phyloP scores from a whole-genome alignment of 2,329 filamentous ascomycete genomes.

The Ceratocystis variospora region DNA sequence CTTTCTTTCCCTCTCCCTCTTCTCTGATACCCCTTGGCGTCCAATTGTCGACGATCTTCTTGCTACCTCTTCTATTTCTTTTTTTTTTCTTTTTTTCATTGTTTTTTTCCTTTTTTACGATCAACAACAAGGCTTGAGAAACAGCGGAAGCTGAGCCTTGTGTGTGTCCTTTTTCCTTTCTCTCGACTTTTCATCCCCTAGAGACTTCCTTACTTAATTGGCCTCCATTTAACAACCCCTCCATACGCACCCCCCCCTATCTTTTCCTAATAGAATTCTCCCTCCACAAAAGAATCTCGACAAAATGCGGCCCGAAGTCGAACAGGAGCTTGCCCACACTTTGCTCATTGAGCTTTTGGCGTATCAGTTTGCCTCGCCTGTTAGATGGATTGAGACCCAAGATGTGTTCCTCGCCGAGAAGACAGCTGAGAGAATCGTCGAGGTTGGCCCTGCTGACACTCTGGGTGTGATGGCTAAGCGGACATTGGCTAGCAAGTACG shows the following conservation, averaged over 20 bases:
- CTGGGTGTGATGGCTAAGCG: slow-evolving; percentile 95
- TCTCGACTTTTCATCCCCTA: slow-evolving; percentile 4
- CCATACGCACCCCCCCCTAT: slow-evolving; percentile 1
- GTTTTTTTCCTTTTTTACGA: background rate
- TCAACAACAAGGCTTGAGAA: slow-evolving; percentile 7
- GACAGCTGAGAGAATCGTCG: slow-evolving; percentile 90
- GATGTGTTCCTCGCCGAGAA: slow-evolving; percentile 98
- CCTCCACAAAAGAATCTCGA: slow-evolving; percentile 18
- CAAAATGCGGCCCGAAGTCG: slow-evolving; percentile 92
- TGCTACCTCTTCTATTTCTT: slow-evolving; percentile 6
- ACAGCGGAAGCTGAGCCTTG: slow-evolving; percentile 12
- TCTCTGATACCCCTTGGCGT: slow-evolving; percentile 17
- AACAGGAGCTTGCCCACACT: slow-evolving; percentile 98
- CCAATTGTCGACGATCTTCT: slow-evolving; percentile 6
- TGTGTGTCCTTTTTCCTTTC: slow-evolving; percentile 3
- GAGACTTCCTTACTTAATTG: slow-evolving; percentile 5
- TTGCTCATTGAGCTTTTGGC: slow-evolving; percentile 96
- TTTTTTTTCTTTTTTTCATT: background rate
- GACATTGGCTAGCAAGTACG: slow-evolving; percentile 91
- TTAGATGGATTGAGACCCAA: slow-evolving; percentile 99
- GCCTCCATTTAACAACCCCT: background rate
- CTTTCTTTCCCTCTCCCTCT: background rate
- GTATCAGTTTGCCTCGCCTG: slow-evolving; percentile 97
- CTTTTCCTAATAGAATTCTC: slow-evolving; percentile 7
- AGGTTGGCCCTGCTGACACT: slow-evolving; percentile 92